These are phyloP conservation scores for Tulasnella sp. DNA, from an alignment of 768 basidiomycete genomes.

Conservation along the genomic window DNA sequence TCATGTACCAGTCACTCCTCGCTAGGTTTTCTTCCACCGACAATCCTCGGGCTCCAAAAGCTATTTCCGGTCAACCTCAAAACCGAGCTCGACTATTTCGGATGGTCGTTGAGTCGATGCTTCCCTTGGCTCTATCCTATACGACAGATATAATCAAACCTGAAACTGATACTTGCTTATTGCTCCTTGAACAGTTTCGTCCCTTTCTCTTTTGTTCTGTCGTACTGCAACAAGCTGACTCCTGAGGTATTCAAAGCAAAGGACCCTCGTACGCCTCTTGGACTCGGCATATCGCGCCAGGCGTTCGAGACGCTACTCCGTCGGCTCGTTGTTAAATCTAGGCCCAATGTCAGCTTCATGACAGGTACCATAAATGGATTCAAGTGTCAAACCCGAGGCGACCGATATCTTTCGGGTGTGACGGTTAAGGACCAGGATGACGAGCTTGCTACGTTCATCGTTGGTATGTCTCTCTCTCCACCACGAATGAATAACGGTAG, in stretches of 20 bases:
- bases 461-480: too few species aligned
- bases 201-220: constrained; percentile 21
- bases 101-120: neutral
- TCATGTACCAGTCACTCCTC: too few species aligned
- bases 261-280: too few species aligned
- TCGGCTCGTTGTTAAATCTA: constrained; percentile 23
- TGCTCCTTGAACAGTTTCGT: too few species aligned
- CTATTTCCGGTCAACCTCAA: constrained; percentile 21
- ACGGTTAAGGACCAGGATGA: constrained; percentile 18
- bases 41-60: constrained; percentile 16
- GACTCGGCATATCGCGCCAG: constrained; percentile 17
- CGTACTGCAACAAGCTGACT: too few species aligned
- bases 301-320: constrained; percentile 27
- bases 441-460: too few species aligned
- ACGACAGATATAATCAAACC: too few species aligned
- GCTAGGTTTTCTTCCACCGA: constrained; percentile 18
- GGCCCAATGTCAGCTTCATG: constrained; percentile 22
- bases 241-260: too few species aligned
- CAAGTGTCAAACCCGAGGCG: constrained; percentile 16
- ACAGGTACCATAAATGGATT: constrained; percentile 26
- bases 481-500: too few species aligned
- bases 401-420: neutral
- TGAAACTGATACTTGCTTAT: too few species aligned
- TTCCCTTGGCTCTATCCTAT: too few species aligned
- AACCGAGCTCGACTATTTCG: constrained; percentile 15